Percentiles rank a stretch among this genome's conserved stretches.
These are phyloP conservation scores for Zygnema circumcarinatum DNA, from an alignment of 139 green algal species.

Conservation along the genomic window DNA sequence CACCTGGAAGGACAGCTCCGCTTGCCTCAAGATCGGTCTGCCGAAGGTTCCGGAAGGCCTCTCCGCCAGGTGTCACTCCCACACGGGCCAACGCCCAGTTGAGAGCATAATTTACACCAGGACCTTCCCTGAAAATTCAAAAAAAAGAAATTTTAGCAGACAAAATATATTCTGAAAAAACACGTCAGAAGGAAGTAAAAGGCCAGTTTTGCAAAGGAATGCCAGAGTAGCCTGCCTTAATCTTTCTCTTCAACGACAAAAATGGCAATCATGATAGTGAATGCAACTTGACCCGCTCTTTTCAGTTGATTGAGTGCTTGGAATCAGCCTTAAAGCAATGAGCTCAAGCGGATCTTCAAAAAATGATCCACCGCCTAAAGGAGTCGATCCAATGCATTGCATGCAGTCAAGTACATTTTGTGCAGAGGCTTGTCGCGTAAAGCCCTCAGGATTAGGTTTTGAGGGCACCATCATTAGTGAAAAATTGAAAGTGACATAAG, in stretches of 20 bases:
- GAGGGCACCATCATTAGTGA: no score
- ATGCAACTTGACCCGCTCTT: neutral
- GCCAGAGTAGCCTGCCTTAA: neutral
- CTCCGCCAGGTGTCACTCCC: slow-evolving; percentile 29
- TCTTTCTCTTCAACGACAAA: neutral
- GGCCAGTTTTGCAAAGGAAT: neutral
- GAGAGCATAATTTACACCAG: slow-evolving; percentile 42
- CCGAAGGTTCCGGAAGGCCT: slow-evolving; percentile 26
- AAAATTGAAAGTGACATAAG: no score
- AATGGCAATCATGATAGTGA: neutral
- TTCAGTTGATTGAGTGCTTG: no score
- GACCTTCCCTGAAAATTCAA: slow-evolving; percentile 39
- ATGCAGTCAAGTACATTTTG: no score
- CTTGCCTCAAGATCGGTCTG: neutral
- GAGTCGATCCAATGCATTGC: no score
- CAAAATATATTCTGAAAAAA: slow-evolving; percentile 7
- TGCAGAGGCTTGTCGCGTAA: no score
- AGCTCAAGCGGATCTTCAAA: no score
- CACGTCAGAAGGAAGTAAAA: neutral
- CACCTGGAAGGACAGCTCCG: neutral
- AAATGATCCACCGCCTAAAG: no score
- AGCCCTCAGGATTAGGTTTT: no score
- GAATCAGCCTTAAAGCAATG: no score
- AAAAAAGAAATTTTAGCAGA: neutral
- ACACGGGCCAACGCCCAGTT: slow-evolving; percentile 29